Percentiles rank a stretch among this genome's conserved stretches.
Evolutionary conservation across 208 protist species (phyloP).

Genomic region (Phytomonas sp.): DNA sequence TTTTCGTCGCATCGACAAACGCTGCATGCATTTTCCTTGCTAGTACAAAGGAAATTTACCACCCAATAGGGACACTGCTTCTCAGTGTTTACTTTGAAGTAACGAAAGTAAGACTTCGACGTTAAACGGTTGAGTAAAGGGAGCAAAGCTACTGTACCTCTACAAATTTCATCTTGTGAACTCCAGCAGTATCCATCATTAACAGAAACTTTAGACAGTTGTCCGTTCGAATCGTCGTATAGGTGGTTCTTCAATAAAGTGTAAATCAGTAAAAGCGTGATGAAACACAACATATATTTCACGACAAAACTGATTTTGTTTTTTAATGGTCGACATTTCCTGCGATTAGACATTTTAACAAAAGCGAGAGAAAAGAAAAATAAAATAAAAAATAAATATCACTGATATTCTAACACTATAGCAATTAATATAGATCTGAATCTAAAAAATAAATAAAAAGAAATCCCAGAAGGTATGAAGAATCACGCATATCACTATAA

Average conservation of each 20-base stretch:
- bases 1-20: slow-evolving; percentile 78
- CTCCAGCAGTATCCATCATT: slow-evolving; percentile 60
- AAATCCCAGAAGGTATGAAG: no score
- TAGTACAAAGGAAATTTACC: slow-evolving; percentile 67
- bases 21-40: slow-evolving; percentile 61
- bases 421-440: no score
- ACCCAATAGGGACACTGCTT: slow-evolving; percentile 84
- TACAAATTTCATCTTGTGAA: slow-evolving; percentile 35
- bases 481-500: no score
- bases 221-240: neutral
- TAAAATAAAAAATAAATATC: neutral
- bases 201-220: neutral
- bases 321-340: no score
- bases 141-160: slow-evolving; percentile 29
- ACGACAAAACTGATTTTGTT: neutral
- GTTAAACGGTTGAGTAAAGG: slow-evolving; percentile 67
- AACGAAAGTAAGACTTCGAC: slow-evolving; percentile 71
- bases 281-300: neutral
- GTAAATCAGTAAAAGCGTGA: neutral
- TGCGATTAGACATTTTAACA: no score
- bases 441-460: no score
- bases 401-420: neutral
- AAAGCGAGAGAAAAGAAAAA: no score
- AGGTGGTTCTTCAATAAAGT: neutral
- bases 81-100: slow-evolving; percentile 82